Evolutionary conservation across 257 asterid species (phyloP).

Genomic region (Salvia rosmarinus): DNA sequence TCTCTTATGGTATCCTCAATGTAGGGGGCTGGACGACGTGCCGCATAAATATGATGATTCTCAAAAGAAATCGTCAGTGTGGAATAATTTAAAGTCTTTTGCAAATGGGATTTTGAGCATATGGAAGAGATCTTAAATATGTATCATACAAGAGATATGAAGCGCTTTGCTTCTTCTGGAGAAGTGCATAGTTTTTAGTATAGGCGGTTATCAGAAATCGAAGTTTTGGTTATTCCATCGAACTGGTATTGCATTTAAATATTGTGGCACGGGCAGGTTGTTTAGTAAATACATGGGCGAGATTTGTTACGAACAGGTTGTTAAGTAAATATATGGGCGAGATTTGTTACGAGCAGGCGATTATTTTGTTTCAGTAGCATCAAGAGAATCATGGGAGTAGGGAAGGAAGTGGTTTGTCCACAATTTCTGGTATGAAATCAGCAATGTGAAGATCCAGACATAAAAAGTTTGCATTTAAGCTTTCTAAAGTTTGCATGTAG

Average conservation of each 20-base stretch:
- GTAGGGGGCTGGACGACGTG: constrained; percentile 51
- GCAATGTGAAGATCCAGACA: not conserved
- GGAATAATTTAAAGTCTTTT: constrained; percentile 76
- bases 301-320: constrained; percentile 2
- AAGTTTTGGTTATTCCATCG: not conserved
- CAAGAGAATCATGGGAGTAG: not conserved
- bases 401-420: constrained; percentile 10
- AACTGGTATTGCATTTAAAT: constrained; percentile 8
- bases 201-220: constrained; percentile 28
- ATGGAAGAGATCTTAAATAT: constrained; percentile 57
- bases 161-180: not conserved
- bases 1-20: constrained; percentile 9
- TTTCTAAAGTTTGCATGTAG: not conserved
- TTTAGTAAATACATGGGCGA: not conserved
- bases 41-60: constrained; percentile 40
- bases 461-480: not conserved
- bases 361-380: not conserved
- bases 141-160: constrained; percentile 5
- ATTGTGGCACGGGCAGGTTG: not conserved
- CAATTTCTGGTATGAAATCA: constrained; percentile 1
- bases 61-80: constrained; percentile 50
- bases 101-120: constrained; percentile 65
- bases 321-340: not conserved
- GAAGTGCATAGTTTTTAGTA: constrained; percentile 17
- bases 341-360: constrained; percentile 3